Base-by-base conservation (phyloP, 371 early-diverging fungal genomes). In the Lichtheimia ramosa region DNA sequence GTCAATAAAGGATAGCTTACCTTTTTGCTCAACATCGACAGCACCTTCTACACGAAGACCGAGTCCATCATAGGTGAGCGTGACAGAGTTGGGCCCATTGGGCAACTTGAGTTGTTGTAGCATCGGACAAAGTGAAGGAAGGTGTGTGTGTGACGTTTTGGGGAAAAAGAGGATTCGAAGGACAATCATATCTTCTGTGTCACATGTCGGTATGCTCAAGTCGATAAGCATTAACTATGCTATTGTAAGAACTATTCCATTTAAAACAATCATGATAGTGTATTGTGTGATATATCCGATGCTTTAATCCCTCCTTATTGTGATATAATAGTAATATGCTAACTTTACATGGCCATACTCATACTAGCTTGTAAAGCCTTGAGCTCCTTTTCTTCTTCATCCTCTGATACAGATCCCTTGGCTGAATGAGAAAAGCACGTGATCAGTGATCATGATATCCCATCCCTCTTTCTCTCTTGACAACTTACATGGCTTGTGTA, bases 331-430 rank as follows among this genome's bases (percentile, higher is more conserved):
- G 10, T 4, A 34, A 34, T n/a, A 27, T 34, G 34, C 34, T 34
- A 34, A 34, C 34, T 43, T 56, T 53, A 65, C 60, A 65, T 63
- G 48, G 91, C 90, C 51, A 93, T 93, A 60, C 83, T 83, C 92
- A 94, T 94, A 61, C 83, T 83, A 41, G 92, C 91, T 58, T 84
- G 81, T 56, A 95, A 70, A 54, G 87, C 89, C 57, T 83, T 85
- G 61, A 95, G 82, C 66, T 93, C 95, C n/a, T 86, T 92, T 52
- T 95, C 95, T 59, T 93, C 92, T 63, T 93, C 93, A 61, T 89
- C 90, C 40, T 83, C 87, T 23, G 67, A 76, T 58, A 70, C 73
- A 64, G 65, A 59, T 34, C 76, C 74, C 71, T 62, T 23, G 46
- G 34, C 34, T 14, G 43, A 27, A 53, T 54, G 14, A 58, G 8